Conservation (phyloP, 2,329 filamentous ascomycete genomes). For the Podosphaera aphanis region DNA sequence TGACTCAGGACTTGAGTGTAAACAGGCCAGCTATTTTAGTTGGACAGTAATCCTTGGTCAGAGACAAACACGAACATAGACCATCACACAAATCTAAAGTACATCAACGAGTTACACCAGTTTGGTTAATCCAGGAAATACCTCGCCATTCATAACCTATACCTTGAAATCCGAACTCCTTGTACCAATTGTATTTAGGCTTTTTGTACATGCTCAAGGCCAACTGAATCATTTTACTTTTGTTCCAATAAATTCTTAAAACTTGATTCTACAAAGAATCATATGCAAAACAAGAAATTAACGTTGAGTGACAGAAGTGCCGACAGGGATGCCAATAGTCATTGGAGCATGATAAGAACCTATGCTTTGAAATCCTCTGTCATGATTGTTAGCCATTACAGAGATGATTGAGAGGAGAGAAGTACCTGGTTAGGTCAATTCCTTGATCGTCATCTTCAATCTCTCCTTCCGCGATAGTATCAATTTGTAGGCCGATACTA, state of each 20-base stretch:
- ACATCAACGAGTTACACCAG: neutral
- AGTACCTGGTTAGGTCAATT: conserved; percentile 15
- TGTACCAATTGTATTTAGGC: neutral
- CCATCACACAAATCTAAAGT: neutral
- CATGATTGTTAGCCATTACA: conserved; percentile 12
- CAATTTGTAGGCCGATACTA: neutral
- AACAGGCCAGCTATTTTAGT: neutral
- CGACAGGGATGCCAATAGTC: neutral
- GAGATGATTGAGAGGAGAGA: neutral
- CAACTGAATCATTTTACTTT: neutral
- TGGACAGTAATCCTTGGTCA: neutral
- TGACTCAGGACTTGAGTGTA: neutral
- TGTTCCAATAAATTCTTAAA: neutral
- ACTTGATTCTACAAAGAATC: neutral
- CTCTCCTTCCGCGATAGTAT: conserved; percentile 10
- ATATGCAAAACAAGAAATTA: neutral
- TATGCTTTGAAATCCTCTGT: conserved; percentile 37
- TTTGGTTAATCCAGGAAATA: neutral
- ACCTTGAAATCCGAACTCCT: neutral
- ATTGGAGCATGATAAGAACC: conserved; percentile 29
- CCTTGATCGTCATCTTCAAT: conserved; percentile 13
- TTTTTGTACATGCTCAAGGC: neutral
- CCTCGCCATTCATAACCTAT: neutral
- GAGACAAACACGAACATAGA: neutral
- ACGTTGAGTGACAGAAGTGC: neutral